A percentile compares a stretch with the other conserved stretches of the same genome.
Evolutionary conservation across 441 rosid species (phyloP).

Genomic region (Adansonia rubrostipa): DNA sequence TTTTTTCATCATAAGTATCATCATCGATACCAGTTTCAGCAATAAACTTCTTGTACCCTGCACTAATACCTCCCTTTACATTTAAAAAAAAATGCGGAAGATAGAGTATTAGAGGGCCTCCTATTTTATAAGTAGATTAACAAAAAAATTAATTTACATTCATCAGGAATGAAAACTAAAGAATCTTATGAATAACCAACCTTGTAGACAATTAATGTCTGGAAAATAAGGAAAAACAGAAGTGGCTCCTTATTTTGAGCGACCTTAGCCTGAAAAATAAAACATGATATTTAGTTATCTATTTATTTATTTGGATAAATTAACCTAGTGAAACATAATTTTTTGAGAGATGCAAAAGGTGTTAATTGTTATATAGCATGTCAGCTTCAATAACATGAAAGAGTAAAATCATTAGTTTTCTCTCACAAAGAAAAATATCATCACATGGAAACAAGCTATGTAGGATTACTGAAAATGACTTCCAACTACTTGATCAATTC

Average conservation of each 20-base stretch:
- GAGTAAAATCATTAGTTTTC: neutral
- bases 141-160: neutral
- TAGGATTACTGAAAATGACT: slow-evolving; percentile 1
- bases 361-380: slow-evolving; percentile 17
- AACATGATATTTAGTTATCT: slow-evolving; percentile 16
- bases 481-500: neutral
- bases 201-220: slow-evolving; percentile 68
- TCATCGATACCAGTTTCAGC: slow-evolving; percentile 60
- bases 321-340: slow-evolving; percentile 18
- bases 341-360: slow-evolving; percentile 23
- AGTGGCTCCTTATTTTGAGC: slow-evolving; percentile 72
- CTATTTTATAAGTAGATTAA: slow-evolving; percentile 13
- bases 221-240: slow-evolving; percentile 72
- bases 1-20: slow-evolving; percentile 62
- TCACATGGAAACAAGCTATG: neutral
- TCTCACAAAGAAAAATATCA: slow-evolving; percentile 14
- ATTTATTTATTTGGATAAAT: slow-evolving; percentile 5
- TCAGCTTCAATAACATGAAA: slow-evolving; percentile 1
- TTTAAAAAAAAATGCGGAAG: slow-evolving; percentile 17
- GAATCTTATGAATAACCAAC: slow-evolving; percentile 43
- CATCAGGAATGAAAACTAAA: slow-evolving; percentile 17
- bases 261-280: slow-evolving; percentile 69
- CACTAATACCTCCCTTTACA: slow-evolving; percentile 75
- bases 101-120: slow-evolving; percentile 23
- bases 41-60: slow-evolving; percentile 58